Conservation (phyloP, 2,329 filamentous ascomycete genomes). For the Gnomoniopsis sp. region DNA sequence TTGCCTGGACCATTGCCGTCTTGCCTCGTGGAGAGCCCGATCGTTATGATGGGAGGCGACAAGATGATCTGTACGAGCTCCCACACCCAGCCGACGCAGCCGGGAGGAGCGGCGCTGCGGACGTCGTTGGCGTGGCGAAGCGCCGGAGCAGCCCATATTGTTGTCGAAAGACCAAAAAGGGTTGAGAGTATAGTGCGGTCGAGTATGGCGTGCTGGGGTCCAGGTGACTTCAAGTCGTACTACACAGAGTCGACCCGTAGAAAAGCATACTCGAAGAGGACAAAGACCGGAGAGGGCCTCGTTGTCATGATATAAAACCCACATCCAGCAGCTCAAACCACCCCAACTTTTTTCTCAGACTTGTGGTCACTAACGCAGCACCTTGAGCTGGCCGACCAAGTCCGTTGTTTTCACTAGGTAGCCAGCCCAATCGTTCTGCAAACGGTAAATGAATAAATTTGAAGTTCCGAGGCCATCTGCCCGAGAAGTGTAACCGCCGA, state of each 20-base stretch:
- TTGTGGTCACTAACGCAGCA: background rate
- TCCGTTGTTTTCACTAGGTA: background rate
- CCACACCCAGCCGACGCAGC: conserved; percentile 1
- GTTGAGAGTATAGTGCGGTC: background rate
- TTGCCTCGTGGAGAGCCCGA: background rate
- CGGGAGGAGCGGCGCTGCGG: background rate
- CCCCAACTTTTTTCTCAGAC: background rate
- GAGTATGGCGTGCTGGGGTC: background rate
- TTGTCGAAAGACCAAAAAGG: conserved; percentile 3
- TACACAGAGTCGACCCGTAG: background rate
- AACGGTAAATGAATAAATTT: background rate
- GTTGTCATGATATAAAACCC: background rate
- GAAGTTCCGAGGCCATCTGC: background rate
- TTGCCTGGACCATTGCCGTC: background rate
- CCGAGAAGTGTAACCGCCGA: background rate
- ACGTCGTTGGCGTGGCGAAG: background rate
- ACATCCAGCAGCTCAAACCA: background rate
- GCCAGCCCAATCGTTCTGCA: background rate
- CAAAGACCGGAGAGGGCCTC: background rate
- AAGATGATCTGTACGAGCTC: conserved; percentile 6
- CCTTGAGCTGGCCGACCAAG: background rate
- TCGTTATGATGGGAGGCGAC: background rate
- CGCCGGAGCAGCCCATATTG: conserved; percentile 6
- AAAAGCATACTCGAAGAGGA: background rate
- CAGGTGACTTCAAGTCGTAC: too few species aligned